phyloP scores from a whole-genome alignment of 306 rosid species.

The Geum urbanum region DNA sequence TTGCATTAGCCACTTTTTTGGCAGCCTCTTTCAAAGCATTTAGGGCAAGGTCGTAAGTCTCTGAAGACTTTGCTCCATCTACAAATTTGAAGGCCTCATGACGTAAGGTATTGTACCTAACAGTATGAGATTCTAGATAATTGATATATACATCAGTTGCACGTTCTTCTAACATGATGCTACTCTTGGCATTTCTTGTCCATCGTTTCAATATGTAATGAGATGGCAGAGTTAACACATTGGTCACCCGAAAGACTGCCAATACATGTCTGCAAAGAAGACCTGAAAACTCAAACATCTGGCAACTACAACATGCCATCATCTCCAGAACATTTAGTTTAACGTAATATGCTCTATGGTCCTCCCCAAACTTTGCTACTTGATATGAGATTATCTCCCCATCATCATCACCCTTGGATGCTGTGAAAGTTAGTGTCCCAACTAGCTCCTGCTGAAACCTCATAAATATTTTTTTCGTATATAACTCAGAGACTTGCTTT shows the following conservation, averaged over 20 bases:
- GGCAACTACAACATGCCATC: conserved; percentile 92
- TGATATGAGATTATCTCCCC: conserved; percentile 74
- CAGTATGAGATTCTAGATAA: conserved; percentile 96
- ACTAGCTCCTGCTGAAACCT: conserved; percentile 97
- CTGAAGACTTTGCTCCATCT: conserved; percentile 69
- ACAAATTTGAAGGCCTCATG: conserved; percentile 80
- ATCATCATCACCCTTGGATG: conserved; percentile 79
- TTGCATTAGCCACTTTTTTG: conserved; percentile 54
- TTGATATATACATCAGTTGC: conserved; percentile 61
- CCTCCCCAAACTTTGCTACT: conserved; percentile 93
- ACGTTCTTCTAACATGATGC: conserved; percentile 76
- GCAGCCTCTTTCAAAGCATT: conserved; percentile 69
- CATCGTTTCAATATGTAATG: conserved; percentile 93
- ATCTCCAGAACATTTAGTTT: conserved; percentile 88
- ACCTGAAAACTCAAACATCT: conserved; percentile 98
- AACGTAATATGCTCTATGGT: conserved; percentile 68
- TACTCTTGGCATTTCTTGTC: conserved; percentile 98
- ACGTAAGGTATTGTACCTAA: conserved; percentile 83
- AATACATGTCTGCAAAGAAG: conserved; percentile 94
- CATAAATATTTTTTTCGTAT: conserved; percentile 73
- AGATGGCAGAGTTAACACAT: conserved; percentile 92
- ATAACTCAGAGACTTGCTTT: conserved; percentile 89
- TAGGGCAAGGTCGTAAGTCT: conserved; percentile 65
- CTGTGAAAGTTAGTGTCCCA: conserved; percentile 90
- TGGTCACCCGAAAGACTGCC: conserved; percentile 98